These are phyloP conservation scores for Monosporascus sp. DNA, from an alignment of 2,329 filamentous ascomycete genomes.

Conservation along the genomic window DNA sequence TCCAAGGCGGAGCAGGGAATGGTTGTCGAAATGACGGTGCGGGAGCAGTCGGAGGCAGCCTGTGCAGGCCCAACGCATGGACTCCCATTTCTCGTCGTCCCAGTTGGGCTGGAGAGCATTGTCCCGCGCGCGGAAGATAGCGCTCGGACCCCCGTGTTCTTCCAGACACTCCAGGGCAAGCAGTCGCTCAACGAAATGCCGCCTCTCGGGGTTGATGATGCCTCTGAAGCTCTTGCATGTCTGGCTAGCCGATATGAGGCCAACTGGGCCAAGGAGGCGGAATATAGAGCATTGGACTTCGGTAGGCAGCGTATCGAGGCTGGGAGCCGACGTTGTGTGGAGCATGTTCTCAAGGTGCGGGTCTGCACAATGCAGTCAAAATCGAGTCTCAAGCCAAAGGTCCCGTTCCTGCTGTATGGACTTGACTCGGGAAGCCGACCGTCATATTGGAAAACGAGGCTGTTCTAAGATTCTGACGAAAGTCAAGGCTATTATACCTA, in stretches of 20 bases:
- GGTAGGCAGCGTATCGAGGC: constrained; percentile 2
- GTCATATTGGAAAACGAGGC: no score
- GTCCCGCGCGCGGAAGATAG: background rate
- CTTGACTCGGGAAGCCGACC: no score
- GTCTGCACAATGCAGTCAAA: no score
- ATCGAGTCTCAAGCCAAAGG: no score
- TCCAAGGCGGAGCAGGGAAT: constrained; percentile 7
- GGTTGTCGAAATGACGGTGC: constrained; percentile 8
- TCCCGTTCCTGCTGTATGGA: no score
- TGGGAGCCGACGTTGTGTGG: background rate
- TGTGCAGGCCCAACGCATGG: constrained; percentile 7
- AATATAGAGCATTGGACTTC: constrained; percentile 11
- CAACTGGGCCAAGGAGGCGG: constrained; percentile 7
- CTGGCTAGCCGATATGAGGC: constrained; percentile 6
- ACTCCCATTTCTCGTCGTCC: constrained; percentile 3
- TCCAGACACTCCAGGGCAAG: constrained; percentile 6
- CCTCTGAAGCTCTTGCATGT: constrained; percentile 1
- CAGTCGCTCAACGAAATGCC: constrained; percentile 6
- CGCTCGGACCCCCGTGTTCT: constrained; percentile 1
- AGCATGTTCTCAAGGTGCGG: background rate
- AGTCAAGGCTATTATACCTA: no score
- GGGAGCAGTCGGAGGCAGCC: constrained; percentile 8
- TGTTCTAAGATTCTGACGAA: no score
- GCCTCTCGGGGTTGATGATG: constrained; percentile 3
- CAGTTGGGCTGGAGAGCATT: constrained; percentile 4